Evolutionary conservation across 306 rosid genomes (phyloP), one percentile per base, ranked within the genome.

Genomic region (Trifolium subterraneum): DNA sequence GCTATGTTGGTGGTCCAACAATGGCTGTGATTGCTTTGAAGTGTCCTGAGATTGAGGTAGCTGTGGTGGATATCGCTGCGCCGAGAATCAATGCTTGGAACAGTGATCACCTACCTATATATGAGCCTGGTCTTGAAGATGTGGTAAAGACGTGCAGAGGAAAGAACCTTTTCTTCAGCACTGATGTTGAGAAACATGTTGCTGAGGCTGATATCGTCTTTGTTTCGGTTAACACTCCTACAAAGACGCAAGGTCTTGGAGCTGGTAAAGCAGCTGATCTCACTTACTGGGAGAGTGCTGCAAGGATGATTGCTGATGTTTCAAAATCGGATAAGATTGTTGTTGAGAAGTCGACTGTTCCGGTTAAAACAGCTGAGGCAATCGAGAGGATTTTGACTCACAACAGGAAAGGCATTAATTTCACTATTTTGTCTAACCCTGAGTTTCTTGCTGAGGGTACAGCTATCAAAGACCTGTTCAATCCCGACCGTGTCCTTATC

Each of bases 391-490:
- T 92, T 75, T 79, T 92, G 72, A 81, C 92, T 44, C 98, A 92
- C 84, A 92, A 92, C 54, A 88, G 94, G 86, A 88, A 88, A 68
- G 96, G 96, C 13, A 92, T 92, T 84, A 92, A 88, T 76, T 88
- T 92, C 84, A 88, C 88, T 55, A 92, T 92, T 66, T 90, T 92
- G 72, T 92, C 98, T 20, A 92, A 92, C 79, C 98, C 98, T 0
- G 98, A 92, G 66, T 92, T 92, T 73, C 96, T 92, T 62, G 98
- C 98, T 8, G 98, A 92, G 85, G 98, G 98, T 50, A 92, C 98
- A 27, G 98, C 98, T 5, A 87, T 92, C 11, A 38, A 71, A 29
- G 98, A 92, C 56, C 79, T 92, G 31, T 85, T 83, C 25, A 74
- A 83, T 9, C 98, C 98, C 0, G 95, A 92, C 29, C 72, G 98